Base-by-base conservation (phyloP, 192 early-diverging fungal genomes). In the Haplosporangium gracile region DNA sequence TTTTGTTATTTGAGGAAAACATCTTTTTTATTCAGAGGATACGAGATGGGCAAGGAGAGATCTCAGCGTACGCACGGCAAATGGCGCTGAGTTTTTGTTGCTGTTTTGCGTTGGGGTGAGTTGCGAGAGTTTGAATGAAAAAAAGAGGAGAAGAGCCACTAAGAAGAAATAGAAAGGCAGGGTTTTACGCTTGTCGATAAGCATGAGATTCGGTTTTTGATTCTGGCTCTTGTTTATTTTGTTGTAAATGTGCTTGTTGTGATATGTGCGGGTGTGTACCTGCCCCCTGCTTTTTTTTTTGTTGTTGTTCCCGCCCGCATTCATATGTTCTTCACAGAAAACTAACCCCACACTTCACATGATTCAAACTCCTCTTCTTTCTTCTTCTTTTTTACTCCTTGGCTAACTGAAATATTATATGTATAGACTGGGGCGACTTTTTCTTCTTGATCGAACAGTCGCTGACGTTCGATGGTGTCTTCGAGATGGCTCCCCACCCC, bases 401-500 rank as follows among this genome's bases (percentile, higher is more conserved):
- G 10, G 43, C 13, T 45, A 45, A 45, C 22, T 5, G 2, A 51
- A 55, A 55, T 55, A 38, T 71, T 24, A 18, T 75, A 5, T 43
- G 42, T 43, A 68, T 80, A 96, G 96, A 99, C 89, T 99, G 98
- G 98, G 98, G 98, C 74, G 97, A 99, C 88, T 99, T 99, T 84
- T 99, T 99, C 92, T 99, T 99, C 88, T 88, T 98, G 72, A 92
- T 97, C 70, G 95, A 96, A 79, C 94, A 95, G 85, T 95, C 97
- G n/a, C 89, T 97, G 51, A 97, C 96, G 0, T 96, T 98, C 88
- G 95, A 97, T 87, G 96, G 97, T 55, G 96, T 97, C 26, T 98
- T 98, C 90, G 97, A 98, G 87, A 96, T 97, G 95, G 97, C 97
- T 0, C 98, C 98, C 55, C 98, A 99, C 81, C 98, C 98, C 15